These are phyloP conservation scores for Vigna radiata DNA, from an alignment of 306 rosid genomes.

Conservation along the genomic window DNA sequence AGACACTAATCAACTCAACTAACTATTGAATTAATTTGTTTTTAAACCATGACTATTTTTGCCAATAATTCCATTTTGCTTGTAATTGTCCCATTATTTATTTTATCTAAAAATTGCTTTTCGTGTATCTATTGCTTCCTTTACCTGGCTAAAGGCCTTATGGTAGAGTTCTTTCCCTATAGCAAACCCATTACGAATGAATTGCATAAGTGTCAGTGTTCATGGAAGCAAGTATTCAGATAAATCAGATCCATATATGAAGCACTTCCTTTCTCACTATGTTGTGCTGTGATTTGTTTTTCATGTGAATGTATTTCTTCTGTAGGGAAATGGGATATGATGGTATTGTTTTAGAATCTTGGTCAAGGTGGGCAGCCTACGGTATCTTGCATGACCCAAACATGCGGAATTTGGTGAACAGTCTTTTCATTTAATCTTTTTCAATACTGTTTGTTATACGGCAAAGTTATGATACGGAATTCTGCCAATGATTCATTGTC, in stretches of 20 bases:
- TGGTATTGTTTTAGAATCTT: slow-evolving; percentile 93
- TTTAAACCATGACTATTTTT: background rate
- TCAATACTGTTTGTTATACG: background rate
- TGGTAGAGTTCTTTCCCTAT: background rate
- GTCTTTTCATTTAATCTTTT: slow-evolving; percentile 29
- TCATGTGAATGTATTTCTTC: slow-evolving; percentile 30
- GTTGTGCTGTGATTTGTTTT: slow-evolving; percentile 30
- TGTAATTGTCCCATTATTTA: slow-evolving; percentile 7
- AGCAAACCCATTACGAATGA: slow-evolving; percentile 12
- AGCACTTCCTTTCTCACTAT: slow-evolving; percentile 28
- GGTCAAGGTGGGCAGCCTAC: slow-evolving; percentile 96
- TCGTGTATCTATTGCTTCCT: slow-evolving; percentile 14
- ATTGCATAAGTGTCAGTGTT: slow-evolving; percentile 24
- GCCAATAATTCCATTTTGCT: background rate
- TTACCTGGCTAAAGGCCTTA: slow-evolving; percentile 26
- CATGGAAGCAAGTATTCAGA: background rate
- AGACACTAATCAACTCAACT: background rate
- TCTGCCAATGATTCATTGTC: slow-evolving; percentile 17
- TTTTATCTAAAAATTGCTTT: background rate
- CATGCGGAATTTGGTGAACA: slow-evolving; percentile 73
- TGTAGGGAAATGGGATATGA: slow-evolving; percentile 95
- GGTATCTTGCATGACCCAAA: slow-evolving; percentile 79
- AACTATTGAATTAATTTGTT: slow-evolving; percentile 25
- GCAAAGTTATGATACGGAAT: slow-evolving; percentile 28
- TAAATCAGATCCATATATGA: slow-evolving; percentile 15